Base-by-base conservation (phyloP, 805 yeast species). In the Zygosaccharomyces siamensis region DNA sequence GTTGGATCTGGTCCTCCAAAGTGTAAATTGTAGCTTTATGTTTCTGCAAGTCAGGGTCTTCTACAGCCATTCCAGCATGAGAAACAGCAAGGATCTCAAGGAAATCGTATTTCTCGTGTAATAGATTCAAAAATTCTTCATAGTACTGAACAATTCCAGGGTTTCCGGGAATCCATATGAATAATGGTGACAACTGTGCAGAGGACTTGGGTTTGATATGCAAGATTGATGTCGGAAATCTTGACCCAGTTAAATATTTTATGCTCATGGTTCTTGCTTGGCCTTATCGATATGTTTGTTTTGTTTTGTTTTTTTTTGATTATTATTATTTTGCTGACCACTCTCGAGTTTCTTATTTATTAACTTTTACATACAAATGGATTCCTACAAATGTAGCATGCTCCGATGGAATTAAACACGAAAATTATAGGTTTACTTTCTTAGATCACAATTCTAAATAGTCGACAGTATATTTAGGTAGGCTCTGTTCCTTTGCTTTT, bases 91-190 rank as follows among this genome's bases (percentile, higher is more conserved):
- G 61, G 1, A 83, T 62, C 56, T 82, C 85, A 55, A 74, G 70
- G 14, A 62, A 64, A 2, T 81, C 80, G 45, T 68, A 60, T 30
- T 55, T 56, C 21, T 60, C 58, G 47, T 77, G 77, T 46, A 81
- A 53, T 21, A 63, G 56, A 10, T 68, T 63, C 26, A 85, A 61
- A 57, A 80, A 83, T 3, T 77, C 77, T 16, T 70, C 70, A 62
- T 86, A 86, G 64, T 77, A 86, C 52, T 80, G 81, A 37, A 81
- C 72, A 24, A 86, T 64, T 0, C 92, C 93, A 0, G 93, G 93
- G 55, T 86, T 86, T 0, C 93, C 93, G 0, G 93, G 92, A 5
- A 86, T 72, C 53, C 84, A 73, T 4, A 80, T 73, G 39, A 84
- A 62, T 27, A 85, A 55, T 8, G 72, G 76, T 10, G 31, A 37